phyloP scores from a whole-genome alignment of 495 filamentous ascomycete genomes.

The Gamarada debralockiae region DNA sequence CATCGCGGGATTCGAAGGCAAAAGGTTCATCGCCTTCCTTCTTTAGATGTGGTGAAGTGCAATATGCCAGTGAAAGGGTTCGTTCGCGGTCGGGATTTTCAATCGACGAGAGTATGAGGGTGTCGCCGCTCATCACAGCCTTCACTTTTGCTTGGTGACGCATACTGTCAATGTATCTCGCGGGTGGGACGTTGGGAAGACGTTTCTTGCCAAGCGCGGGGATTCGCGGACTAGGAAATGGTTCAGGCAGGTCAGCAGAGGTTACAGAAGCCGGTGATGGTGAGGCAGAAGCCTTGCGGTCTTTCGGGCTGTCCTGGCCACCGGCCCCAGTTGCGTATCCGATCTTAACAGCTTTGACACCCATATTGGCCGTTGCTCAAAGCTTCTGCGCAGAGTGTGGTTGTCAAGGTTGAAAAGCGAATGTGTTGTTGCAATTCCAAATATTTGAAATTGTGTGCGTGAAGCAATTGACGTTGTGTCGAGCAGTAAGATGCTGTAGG shows the following conservation, averaged over 20 bases:
- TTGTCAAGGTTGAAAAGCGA: not conserved
- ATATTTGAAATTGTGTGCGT: not conserved
- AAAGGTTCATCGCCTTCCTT: slow-evolving; percentile 90
- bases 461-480: not conserved
- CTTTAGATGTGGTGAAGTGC: slow-evolving; percentile 79
- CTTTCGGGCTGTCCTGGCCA: not conserved
- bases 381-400: not conserved
- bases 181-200: slow-evolving; percentile 12
- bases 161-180: slow-evolving; percentile 14
- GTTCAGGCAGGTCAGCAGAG: slow-evolving; percentile 22
- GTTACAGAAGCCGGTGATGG: slow-evolving; percentile 2
- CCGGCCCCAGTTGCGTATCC: slow-evolving; percentile 13
- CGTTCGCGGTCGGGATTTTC: slow-evolving; percentile 74
- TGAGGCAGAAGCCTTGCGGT: not conserved
- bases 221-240: slow-evolving; percentile 15
- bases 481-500: not conserved
- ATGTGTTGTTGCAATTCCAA: not conserved
- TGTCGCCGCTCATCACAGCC: slow-evolving; percentile 89
- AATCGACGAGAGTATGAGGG: slow-evolving; percentile 70
- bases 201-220: not conserved
- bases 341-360: slow-evolving; percentile 15
- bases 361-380: slow-evolving; percentile 8
- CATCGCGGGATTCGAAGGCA: slow-evolving; percentile 91
- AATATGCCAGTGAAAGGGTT: slow-evolving; percentile 83
- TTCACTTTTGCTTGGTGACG: slow-evolving; percentile 77